Evolutionary conservation across 2,329 filamentous ascomycete species (phyloP).

Genomic region (Aspergillus transmontanensis): DNA sequence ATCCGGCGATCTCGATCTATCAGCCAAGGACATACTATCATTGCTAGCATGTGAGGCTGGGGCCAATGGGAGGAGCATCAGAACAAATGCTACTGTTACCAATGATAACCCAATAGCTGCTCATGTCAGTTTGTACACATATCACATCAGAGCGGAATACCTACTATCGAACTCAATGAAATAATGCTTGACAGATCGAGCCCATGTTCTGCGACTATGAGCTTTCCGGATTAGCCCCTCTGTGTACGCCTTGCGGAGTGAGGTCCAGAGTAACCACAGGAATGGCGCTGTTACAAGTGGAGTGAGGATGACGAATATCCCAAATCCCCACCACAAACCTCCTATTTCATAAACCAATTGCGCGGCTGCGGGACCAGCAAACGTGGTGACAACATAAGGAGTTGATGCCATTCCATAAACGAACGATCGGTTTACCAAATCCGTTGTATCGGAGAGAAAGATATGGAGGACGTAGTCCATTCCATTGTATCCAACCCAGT

Average conservation of each 20-base stretch:
- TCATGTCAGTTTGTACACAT: not conserved
- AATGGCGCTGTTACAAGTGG: not conserved
- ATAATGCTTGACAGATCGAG: constrained; percentile 6
- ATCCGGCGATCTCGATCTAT: constrained; percentile 26
- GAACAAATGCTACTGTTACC: constrained; percentile 30
- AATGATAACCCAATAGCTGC: constrained; percentile 32
- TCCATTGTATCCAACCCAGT: constrained; percentile 58
- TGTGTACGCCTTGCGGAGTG: not conserved
- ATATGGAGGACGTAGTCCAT: constrained; percentile 59
- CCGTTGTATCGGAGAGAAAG: constrained; percentile 65
- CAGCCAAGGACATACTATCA: constrained; percentile 11
- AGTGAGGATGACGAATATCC: constrained; percentile 60
- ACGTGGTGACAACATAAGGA: constrained; percentile 61
- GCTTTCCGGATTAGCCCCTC: not conserved
- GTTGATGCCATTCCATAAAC: constrained; percentile 61
- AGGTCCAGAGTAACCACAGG: not conserved
- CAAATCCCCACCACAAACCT: constrained; percentile 67
- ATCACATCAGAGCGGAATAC: not conserved
- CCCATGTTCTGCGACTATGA: not conserved
- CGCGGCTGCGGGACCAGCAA: constrained; percentile 53
- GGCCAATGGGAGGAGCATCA: constrained; percentile 34
- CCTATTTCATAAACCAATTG: constrained; percentile 53
- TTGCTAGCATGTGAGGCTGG: constrained; percentile 22
- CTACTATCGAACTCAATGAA: constrained; percentile 10
- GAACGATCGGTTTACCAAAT: constrained; percentile 61